phyloP scores from a whole-genome alignment of 2,329 filamentous ascomycete genomes.

The Aureobasidium sp. region DNA sequence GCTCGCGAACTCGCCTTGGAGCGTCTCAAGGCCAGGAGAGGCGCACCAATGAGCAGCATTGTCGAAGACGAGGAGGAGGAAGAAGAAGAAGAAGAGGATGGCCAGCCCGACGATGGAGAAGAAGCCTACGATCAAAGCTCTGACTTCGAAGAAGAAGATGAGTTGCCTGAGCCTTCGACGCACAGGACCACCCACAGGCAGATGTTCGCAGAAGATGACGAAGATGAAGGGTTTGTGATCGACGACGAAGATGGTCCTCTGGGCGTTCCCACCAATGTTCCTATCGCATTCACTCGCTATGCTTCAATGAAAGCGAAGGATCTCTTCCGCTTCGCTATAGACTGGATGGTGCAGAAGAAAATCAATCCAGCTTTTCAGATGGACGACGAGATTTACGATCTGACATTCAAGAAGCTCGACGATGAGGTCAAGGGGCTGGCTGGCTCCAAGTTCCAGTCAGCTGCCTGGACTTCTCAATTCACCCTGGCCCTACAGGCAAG shows the following conservation, averaged over 20 bases:
- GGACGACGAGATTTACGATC: constrained; percentile 56
- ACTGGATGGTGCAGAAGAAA: constrained; percentile 76
- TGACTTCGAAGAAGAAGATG: constrained; percentile 27
- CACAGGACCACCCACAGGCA: constrained; percentile 24
- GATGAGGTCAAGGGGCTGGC: constrained; percentile 63
- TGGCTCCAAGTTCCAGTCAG: constrained; percentile 63
- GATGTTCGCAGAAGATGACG: constrained; percentile 45
- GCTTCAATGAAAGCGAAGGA: constrained; percentile 62
- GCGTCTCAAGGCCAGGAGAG: constrained; percentile 36
- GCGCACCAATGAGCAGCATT: constrained; percentile 24
- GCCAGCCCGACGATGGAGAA: constrained; percentile 26
- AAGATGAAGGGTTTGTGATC: constrained; percentile 59
- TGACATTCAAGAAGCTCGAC: constrained; percentile 65
- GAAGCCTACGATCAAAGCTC: constrained; percentile 26
- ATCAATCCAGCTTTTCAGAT: constrained; percentile 64
- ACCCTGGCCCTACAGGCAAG: constrained; percentile 57
- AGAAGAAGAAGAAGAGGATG: constrained; percentile 21
- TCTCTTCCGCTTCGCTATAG: constrained; percentile 65
- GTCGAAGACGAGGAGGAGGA: constrained; percentile 20
- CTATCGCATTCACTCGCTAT: constrained; percentile 61
- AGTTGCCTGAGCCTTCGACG: constrained; percentile 11
- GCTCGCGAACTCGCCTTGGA: constrained; percentile 39
- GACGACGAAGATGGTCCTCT: constrained; percentile 52
- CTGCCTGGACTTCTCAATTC: constrained; percentile 63
- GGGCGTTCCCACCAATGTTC: constrained; percentile 41